Conservation (phyloP, 75 land plant genomes). For the Sequoia sempervirens region DNA sequence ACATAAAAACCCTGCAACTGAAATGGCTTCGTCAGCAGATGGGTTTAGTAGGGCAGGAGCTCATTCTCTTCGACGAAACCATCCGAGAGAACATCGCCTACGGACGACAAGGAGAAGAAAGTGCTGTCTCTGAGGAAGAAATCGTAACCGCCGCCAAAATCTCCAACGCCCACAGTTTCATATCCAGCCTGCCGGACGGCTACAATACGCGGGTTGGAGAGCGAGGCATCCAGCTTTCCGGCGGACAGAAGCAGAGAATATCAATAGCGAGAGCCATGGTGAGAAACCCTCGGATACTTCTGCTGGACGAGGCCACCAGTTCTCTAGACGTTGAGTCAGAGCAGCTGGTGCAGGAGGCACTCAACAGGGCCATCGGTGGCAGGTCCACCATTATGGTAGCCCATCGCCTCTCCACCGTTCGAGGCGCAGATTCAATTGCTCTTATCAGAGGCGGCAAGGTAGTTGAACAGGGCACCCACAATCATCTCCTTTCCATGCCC, state of each 20-base stretch:
- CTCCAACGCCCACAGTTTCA: background rate
- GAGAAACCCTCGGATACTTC: background rate
- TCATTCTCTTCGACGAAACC: constrained; percentile 5
- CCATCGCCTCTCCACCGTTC: no score
- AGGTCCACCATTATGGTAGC: no score
- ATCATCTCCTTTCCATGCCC: constrained; percentile 21
- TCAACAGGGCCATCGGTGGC: background rate
- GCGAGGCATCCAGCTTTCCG: background rate
- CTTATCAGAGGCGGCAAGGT: constrained; percentile 34
- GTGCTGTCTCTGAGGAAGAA: background rate
- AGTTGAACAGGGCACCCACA: background rate
- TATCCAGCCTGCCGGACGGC: background rate
- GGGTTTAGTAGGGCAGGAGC: constrained; percentile 12
- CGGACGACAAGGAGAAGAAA: background rate
- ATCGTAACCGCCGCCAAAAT: background rate
- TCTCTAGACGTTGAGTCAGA: background rate
- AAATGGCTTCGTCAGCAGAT: constrained; percentile 7
- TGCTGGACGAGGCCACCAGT: background rate
- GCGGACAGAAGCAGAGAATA: background rate
- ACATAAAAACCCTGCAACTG: constrained; percentile 10
- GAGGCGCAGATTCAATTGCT: constrained; percentile 32
- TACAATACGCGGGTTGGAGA: background rate
- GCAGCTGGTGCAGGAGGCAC: background rate
- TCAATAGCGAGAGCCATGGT: background rate
- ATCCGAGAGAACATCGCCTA: constrained; percentile 15